Conservation (phyloP, 129 eudicot species). For the sunflower (Helianthus annuus) region HanXRQr2.0-SUNRISE NC_035447.2:112495849-112496348, state of each 20-base stretch:
- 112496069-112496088: neutral
- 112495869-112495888: neutral
- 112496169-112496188: neutral
- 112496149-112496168: neutral
- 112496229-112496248: neutral
- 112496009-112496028: neutral
- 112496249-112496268: too few relatives aligned
- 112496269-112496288: too few relatives aligned
- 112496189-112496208: neutral
- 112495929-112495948: neutral
- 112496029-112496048: too few relatives aligned
- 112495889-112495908: neutral
- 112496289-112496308: too few relatives aligned
- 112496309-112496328: too few relatives aligned
- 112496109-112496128: neutral
- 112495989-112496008: neutral
- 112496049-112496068: neutral
- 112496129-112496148: neutral
- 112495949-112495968: neutral
- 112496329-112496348: too few relatives aligned
- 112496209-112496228: neutral
- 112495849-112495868: slow-evolving; percentile 38
- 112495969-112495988: neutral
- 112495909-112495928: neutral
- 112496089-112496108: neutral